These are phyloP conservation scores for Eucommia ulmoides DNA, from an alignment of 257 asterid genomes.

Conservation along the genomic window DNA sequence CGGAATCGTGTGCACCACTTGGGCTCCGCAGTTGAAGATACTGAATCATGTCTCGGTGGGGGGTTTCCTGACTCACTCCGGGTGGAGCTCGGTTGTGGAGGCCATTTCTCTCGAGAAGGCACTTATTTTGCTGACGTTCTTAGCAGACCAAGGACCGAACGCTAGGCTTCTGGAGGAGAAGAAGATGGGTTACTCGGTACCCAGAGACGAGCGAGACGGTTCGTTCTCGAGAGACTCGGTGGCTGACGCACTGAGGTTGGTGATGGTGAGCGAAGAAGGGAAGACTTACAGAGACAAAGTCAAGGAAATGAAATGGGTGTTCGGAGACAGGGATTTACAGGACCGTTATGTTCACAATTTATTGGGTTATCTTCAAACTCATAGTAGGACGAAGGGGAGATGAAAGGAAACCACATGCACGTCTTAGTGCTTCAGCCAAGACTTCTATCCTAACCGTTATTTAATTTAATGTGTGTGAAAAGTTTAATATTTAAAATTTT, in stretches of 20 bases:
- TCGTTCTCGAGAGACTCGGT: too few relatives aligned
- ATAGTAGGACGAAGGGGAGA: neutral
- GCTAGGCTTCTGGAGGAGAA: too few relatives aligned
- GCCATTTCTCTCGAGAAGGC: constrained; percentile 12
- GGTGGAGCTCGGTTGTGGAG: constrained; percentile 30
- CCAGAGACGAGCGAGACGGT: too few relatives aligned
- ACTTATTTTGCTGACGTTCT: constrained; percentile 15
- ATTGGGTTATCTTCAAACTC: constrained; percentile 8
- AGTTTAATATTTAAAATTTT: too few relatives aligned
- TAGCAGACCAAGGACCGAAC: constrained; percentile 20
- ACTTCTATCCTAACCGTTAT: too few relatives aligned
- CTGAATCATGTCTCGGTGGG: constrained; percentile 23
- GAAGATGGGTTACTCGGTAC: too few relatives aligned
- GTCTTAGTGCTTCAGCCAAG: too few relatives aligned
- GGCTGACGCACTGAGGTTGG: constrained; percentile 13
- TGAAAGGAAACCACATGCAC: neutral
- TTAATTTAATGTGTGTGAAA: too few relatives aligned
- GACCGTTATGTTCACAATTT: constrained; percentile 10
- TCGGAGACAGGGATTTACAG: constrained; percentile 10
- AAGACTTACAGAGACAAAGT: constrained; percentile 14
- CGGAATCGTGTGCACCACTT: too few relatives aligned
- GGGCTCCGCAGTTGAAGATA: constrained; percentile 21
- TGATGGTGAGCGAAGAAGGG: constrained; percentile 19
- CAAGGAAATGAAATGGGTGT: constrained; percentile 15
- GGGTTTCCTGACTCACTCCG: too few relatives aligned